Conservation (phyloP, 1,284 basidiomycete species). For the Rhodotorula sp. region DNA sequence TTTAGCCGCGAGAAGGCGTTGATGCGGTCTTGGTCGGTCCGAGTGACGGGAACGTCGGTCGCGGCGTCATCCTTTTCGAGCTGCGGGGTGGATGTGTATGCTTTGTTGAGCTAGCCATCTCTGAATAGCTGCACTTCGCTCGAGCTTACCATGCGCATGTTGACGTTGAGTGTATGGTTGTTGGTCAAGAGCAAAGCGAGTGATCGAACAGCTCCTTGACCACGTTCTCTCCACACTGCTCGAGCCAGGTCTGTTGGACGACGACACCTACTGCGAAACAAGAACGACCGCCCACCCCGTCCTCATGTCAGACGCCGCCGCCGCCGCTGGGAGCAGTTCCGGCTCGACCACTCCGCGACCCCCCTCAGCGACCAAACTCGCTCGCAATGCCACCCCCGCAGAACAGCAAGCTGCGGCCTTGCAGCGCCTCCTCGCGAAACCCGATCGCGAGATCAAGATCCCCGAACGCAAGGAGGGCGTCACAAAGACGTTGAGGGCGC, state of each 20-base stretch:
- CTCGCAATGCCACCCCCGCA: conserved; percentile 29
- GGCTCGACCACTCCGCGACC: not conserved
- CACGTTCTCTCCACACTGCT: not conserved
- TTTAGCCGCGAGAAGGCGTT: conserved; percentile 92
- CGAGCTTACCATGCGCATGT: conserved; percentile 4
- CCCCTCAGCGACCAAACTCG: not conserved
- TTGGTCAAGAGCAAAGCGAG: not conserved
- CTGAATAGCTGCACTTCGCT: not conserved
- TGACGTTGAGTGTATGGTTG: not conserved
- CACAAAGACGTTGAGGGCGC: conserved; percentile 58
- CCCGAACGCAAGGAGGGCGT: conserved; percentile 64
- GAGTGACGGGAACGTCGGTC: conserved; percentile 27
- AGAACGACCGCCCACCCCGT: too few relatives aligned
- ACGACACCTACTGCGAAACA: too few relatives aligned
- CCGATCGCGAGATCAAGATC: conserved; percentile 71
- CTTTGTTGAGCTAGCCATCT: not conserved
- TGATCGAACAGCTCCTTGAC: not conserved
- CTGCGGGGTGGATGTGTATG: not conserved
- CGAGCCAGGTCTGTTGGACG: not conserved
- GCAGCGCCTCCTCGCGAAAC: conserved; percentile 81
- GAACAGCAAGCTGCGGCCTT: conserved; percentile 52
- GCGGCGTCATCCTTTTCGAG: conserved; percentile 12
- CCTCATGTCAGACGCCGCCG: not conserved
- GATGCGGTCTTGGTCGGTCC: conserved; percentile 88
- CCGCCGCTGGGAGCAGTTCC: not conserved